Base-by-base conservation (phyloP, 805 yeast genomes). In the Isabelozyma pseudorhagii region DNA sequence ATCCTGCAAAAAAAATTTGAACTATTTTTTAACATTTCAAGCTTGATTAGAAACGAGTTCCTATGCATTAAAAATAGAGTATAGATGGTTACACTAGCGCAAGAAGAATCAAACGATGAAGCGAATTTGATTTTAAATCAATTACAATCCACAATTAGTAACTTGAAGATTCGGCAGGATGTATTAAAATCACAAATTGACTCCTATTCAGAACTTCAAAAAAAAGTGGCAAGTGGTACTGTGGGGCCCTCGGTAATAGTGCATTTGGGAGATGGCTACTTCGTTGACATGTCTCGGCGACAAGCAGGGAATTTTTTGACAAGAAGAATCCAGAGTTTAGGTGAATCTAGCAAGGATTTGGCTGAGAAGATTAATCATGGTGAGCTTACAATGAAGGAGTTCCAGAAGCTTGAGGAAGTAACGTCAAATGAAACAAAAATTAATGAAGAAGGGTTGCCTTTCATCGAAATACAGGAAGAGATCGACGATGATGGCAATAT, bases 401-500 rank as follows among this genome's bases (percentile, higher is more conserved):
- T 77, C 44, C 17, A 51, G 21, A 50, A 54, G 31, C 47, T 59
- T 50, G n/a, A 43, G 9, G 40, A 46, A 28, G 40, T 38, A 39
- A 17, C 18, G 10, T 28, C 21, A 40, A 39, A 51, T 27, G 50
- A 50, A 18, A 50, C 53, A 17, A 27, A 52, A 21, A 48, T 57
- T 8, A 69, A 70, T 18, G 81, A 71, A 3, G 83, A 79, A 13
- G 82, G 75, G 1, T 58, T 84, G 2, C 91, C 89, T 0, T 71
- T 88, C 21, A 82, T 90, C 83, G 97, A 91, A 50, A 92, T 92
- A 18, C 75, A 84, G 47, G 97, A 91, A 61, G 68, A 63, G 47
- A 65, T 92, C 38, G 97, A 91, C 64, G 97, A 89, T 0, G 84
- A 87, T n/a, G 97, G 83, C 0, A 82, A 87, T 51, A 76, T 91